Evolutionary conservation across 2,329 filamentous ascomycete species (phyloP), one percentile per base, ranked within the genome.

Genomic region (Aspergillus sp.): DNA sequence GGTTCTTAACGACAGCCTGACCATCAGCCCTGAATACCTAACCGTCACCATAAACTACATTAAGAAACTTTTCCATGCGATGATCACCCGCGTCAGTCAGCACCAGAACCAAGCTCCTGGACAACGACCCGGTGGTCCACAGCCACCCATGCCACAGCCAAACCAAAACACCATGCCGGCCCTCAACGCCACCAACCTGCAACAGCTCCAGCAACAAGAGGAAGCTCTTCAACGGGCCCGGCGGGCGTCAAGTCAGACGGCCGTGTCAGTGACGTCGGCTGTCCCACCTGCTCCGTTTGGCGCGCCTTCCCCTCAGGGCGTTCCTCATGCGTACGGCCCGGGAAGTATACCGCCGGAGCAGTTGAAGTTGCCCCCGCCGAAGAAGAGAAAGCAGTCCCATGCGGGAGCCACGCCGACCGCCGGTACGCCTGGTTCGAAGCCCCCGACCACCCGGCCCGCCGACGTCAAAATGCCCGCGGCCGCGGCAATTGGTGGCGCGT

Each of bases 361-460:
- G 57, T 74, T 87, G 44, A 80, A 82, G 44, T 68, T 86, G 20
- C 83, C 83, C 16, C 75, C 78, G 2, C 73, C 75, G 51, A 86
- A 85, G 72, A 81, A 77, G 61, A 75, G 77, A 49, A 84, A 82
- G 71, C 74, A 81, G 56, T 78, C 77, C 48, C 75, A 79, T 48
- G 65, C 73, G 7, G 66, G 62, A 29, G 52, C 60, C 29, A 68
- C 67, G 13, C 63, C 70, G 19, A 55, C 62, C 45, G 48, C 62
- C 10, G 59, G 57, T 3, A 60, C 58, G 2, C 57, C 69, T 4
- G 60, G 66, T 19, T 53, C 66, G 2, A 71, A 70, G 43, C 61
- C 69, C 3, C 63, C 66, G 40, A 40, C 51, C 21, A 50, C 45
- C 23, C 69, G 74, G 45, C 63, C 71, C 16, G 66, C 69, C 4